Evolutionary conservation across 148 eudicot genomes (phyloP), one percentile per base, ranked within the genome.

Genomic region (Gaultheria prostrata): DNA sequence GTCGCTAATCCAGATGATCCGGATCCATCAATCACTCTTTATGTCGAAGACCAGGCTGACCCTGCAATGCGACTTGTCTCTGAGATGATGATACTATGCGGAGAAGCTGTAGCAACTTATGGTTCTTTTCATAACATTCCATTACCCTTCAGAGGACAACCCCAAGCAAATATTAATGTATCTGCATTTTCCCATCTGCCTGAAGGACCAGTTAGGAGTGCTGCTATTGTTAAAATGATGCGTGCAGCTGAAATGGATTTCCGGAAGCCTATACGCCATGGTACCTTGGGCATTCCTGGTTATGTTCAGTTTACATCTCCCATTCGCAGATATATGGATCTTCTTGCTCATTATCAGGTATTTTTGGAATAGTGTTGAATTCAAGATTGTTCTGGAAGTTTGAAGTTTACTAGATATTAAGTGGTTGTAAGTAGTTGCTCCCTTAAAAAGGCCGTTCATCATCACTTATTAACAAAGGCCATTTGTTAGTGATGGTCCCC

Each of bases 231-330:
- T 48, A 95, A 90, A 91, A 76, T 77, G 82, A 92, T 97, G 95
- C 95, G 98, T 72, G 96, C 93, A 59, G 99, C 99, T 71, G 97
- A 94, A 85, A 90, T 92, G 92, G 99, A 97, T 93, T 97, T 91
- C 85, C 91, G 95, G 88, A 91, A 92, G 77, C 97, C 99, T 87
- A 89, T 89, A 84, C 96, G 98, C 32, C 99, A 97, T 84, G 99
- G 95, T 20, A 82, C 88, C 49, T 85, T 97, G 86, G 99, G 99
- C 51, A 81, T 97, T 88, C 99, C 99, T 85, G 98, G 98, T 61
- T 97, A 97, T 91, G 99, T 97, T 80, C 99, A 97, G 90, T 97
- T 97, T 85, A 97, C 98, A 43, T 97, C 99, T 86, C 99, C 99
- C 72, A 97, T 97, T 59, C 93, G 99, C 28, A 91, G 99, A 93